Conservation (phyloP, 1,139 yeast genomes). For the Candida sp. region DNA sequence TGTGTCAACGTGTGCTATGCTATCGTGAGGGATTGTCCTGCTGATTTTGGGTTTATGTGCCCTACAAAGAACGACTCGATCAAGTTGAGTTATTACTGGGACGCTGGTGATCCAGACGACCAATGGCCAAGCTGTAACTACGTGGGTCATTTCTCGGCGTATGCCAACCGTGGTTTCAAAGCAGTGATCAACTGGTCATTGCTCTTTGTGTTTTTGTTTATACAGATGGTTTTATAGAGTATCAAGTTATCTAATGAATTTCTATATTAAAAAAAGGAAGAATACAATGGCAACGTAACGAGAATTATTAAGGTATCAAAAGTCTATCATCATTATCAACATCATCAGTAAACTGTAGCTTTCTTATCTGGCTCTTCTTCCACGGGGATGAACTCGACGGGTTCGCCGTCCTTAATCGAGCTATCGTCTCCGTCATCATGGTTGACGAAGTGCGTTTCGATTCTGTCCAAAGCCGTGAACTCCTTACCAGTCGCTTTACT, state of each 20-base stretch:
- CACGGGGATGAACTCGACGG: background rate
- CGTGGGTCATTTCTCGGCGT: conserved; percentile 35
- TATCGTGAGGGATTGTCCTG: conserved; percentile 85
- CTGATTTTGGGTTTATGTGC: conserved; percentile 74
- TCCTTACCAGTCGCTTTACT: conserved; percentile 43
- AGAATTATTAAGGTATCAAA: no score
- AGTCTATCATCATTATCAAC: no score
- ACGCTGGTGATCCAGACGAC: conserved; percentile 20
- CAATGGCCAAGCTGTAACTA: conserved; percentile 52
- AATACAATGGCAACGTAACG: no score
- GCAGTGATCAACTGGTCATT: background rate
- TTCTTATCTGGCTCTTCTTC: background rate
- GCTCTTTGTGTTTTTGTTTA: background rate
- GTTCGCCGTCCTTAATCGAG: background rate
- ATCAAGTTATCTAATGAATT: background rate
- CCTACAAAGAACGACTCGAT: conserved; percentile 53
- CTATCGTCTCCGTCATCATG: conserved; percentile 13
- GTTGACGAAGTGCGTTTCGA: conserved; percentile 23
- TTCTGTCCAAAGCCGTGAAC: conserved; percentile 63
- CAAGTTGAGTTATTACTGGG: conserved; percentile 51
- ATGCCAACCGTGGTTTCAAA: background rate
- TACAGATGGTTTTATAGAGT: background rate
- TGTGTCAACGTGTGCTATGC: conserved; percentile 83
- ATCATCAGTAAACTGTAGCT: background rate
- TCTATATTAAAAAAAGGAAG: background rate